phyloP scores from a whole-genome alignment of 805 yeast genomes.

The Yamadazyma akitaensis region DNA sequence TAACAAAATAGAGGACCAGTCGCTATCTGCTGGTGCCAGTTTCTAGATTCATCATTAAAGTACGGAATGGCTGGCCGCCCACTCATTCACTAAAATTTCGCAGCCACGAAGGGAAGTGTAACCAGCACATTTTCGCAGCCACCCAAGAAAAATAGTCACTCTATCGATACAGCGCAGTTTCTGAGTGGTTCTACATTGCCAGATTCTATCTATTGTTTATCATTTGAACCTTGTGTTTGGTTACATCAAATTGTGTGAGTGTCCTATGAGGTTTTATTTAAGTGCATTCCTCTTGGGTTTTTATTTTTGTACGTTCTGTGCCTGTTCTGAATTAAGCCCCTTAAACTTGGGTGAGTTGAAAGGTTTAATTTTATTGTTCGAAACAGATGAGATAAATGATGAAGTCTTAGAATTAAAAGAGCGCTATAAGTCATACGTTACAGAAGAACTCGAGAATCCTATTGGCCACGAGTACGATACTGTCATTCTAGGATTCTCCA shows the following conservation, averaged over 20 bases:
- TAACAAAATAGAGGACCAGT: not conserved
- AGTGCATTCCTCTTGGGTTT: not conserved
- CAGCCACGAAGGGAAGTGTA: slow-evolving; percentile 2
- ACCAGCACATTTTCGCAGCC: slow-evolving; percentile 5
- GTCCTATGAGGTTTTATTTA: not conserved
- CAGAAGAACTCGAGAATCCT: slow-evolving; percentile 3
- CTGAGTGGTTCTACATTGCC: not conserved
- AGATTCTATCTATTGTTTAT: too few species aligned
- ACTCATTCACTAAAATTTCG: not conserved
- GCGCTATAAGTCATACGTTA: slow-evolving; percentile 6
- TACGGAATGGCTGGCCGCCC: slow-evolving; percentile 4
- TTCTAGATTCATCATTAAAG: slow-evolving; percentile 1
- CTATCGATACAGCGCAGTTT: not conserved
- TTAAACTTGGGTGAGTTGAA: slow-evolving; percentile 4
- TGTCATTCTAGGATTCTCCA: slow-evolving; percentile 9
- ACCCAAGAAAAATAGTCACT: not conserved
- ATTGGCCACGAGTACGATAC: slow-evolving; percentile 10
- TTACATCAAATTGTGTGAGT: not conserved
- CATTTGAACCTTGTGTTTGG: not conserved
- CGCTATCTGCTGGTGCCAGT: slow-evolving; percentile 4
- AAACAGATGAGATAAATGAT: slow-evolving; percentile 3
- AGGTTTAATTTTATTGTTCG: slow-evolving; percentile 5
- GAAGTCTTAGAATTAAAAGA: slow-evolving; percentile 3
- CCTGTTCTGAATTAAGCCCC: not conserved
- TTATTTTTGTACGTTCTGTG: not conserved